Conservation (phyloP, 257 asterid species). For the Rhazya stricta region DNA sequence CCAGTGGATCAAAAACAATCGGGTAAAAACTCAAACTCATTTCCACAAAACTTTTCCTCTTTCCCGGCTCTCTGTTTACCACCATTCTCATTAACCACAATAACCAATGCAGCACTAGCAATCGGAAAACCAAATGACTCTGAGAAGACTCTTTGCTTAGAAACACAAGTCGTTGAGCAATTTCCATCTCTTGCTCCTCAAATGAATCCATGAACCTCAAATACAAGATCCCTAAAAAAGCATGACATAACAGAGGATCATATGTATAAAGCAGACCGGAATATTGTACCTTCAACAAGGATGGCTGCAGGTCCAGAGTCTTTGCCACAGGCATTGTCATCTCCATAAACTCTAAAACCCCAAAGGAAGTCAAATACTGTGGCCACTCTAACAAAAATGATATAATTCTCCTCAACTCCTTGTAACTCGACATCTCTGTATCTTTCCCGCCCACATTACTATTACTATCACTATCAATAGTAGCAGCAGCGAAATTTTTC, state of each 20-base stretch:
- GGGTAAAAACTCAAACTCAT: slow-evolving; percentile 79
- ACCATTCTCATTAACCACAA: slow-evolving; percentile 53
- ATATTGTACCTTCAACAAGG: slow-evolving; percentile 82
- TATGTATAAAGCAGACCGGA: slow-evolving; percentile 71
- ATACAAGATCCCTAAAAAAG: slow-evolving; percentile 50
- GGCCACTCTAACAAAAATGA: slow-evolving; percentile 82
- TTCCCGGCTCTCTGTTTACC: slow-evolving; percentile 43
- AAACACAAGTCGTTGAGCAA: slow-evolving; percentile 55
- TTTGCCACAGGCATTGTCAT: slow-evolving; percentile 60
- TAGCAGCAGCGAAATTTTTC: slow-evolving; percentile 2
- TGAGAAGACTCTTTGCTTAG: slow-evolving; percentile 64
- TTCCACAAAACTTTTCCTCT: slow-evolving; percentile 44
- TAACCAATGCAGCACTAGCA: slow-evolving; percentile 84
- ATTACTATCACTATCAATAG: slow-evolving; percentile 16
- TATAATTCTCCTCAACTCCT: slow-evolving; percentile 74
- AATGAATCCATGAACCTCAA: slow-evolving; percentile 56
- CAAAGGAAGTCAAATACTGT: slow-evolving; percentile 61
- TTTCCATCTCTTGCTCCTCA: slow-evolving; percentile 67
- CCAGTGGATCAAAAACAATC: slow-evolving; percentile 65
- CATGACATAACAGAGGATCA: slow-evolving; percentile 83
- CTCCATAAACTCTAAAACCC: slow-evolving; percentile 65
- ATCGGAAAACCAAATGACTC: slow-evolving; percentile 54
- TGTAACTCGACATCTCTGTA: slow-evolving; percentile 38
- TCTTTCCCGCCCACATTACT: slow-evolving; percentile 38
- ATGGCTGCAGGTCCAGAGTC: slow-evolving; percentile 78